phyloP scores from a whole-genome alignment of 2,329 filamentous ascomycete genomes.

The Calonectria pseudoreteaudii region DNA sequence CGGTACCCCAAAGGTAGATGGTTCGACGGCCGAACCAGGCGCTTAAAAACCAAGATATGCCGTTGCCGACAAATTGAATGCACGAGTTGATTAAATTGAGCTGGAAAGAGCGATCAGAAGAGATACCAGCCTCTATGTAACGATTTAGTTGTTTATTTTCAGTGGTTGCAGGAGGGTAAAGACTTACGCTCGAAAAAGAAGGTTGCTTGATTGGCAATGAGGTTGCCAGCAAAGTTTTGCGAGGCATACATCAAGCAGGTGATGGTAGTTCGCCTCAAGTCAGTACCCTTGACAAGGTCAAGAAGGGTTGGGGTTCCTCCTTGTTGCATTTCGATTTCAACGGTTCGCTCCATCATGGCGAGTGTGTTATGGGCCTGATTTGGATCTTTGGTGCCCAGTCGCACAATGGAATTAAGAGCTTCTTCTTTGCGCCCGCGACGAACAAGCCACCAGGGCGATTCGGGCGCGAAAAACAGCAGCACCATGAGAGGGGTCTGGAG shows the following conservation, averaged over 20 bases:
- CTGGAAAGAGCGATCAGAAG: constrained; percentile 64
- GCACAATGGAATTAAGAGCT: constrained; percentile 57
- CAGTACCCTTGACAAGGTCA: constrained; percentile 65
- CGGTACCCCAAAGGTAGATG: constrained; percentile 71
- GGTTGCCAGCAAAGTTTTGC: constrained; percentile 69
- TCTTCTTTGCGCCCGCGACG: constrained; percentile 52
- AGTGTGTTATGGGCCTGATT: constrained; percentile 51
- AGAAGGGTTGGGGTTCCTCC: constrained; percentile 56
- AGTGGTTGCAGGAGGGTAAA: neutral
- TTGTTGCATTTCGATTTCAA: constrained; percentile 59
- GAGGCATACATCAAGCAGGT: constrained; percentile 67
- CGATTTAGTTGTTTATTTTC: constrained; percentile 10
- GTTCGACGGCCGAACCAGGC: constrained; percentile 71
- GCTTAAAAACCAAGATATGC: constrained; percentile 74
- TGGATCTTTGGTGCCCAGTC: constrained; percentile 51
- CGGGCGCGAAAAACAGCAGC: constrained; percentile 15
- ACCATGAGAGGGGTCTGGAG: constrained; percentile 18
- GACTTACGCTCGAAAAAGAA: constrained; percentile 63
- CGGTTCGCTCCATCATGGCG: constrained; percentile 67
- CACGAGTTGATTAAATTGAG: constrained; percentile 73
- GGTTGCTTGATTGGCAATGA: constrained; percentile 70
- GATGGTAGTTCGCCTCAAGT: constrained; percentile 65
- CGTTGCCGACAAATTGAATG: constrained; percentile 70
- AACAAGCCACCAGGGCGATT: constrained; percentile 19
- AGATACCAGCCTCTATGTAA: constrained; percentile 67